Evolutionary conservation across 148 eudicot species (phyloP).

Genomic region (Fallopia convolvulus): DNA sequence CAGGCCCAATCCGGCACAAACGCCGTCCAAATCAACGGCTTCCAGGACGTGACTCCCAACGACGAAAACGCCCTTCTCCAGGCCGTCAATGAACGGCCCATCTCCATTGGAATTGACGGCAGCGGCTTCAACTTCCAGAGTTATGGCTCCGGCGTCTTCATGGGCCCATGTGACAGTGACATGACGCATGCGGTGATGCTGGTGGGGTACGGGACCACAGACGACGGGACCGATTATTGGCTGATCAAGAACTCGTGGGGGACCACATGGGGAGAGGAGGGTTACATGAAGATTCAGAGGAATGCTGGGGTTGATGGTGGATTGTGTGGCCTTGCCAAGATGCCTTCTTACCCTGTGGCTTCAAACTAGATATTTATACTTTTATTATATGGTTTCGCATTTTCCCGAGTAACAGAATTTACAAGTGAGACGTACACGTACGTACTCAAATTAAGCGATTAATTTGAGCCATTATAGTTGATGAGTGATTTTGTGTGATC

Average conservation of each 20-base stretch:
- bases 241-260: slow-evolving; percentile 51
- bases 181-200: slow-evolving; percentile 34
- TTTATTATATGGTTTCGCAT: no score
- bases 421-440: no score
- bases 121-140: slow-evolving; percentile 25
- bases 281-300: slow-evolving; percentile 35
- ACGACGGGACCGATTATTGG: slow-evolving; percentile 32
- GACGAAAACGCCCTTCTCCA: slow-evolving; percentile 30
- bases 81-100: slow-evolving; percentile 44
- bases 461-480: no score
- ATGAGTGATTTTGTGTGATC: no score
- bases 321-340: slow-evolving; percentile 47
- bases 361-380: slow-evolving; percentile 7
- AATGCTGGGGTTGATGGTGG: slow-evolving; percentile 29
- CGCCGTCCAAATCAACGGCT: slow-evolving; percentile 24
- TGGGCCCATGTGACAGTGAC: slow-evolving; percentile 26
- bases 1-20: slow-evolving; percentile 5
- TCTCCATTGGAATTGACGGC: slow-evolving; percentile 31
- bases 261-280: slow-evolving; percentile 37
- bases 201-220: slow-evolving; percentile 25
- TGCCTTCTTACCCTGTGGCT: slow-evolving; percentile 40
- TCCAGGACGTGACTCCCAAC: slow-evolving; percentile 26
- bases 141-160: slow-evolving; percentile 34
- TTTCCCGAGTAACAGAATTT: no score
- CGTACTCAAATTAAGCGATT: no score